Evolutionary conservation across 75 land plant species (phyloP), one percentile per base, ranked within the genome.

Genomic region (Selaginella moellendorffii): DNA sequence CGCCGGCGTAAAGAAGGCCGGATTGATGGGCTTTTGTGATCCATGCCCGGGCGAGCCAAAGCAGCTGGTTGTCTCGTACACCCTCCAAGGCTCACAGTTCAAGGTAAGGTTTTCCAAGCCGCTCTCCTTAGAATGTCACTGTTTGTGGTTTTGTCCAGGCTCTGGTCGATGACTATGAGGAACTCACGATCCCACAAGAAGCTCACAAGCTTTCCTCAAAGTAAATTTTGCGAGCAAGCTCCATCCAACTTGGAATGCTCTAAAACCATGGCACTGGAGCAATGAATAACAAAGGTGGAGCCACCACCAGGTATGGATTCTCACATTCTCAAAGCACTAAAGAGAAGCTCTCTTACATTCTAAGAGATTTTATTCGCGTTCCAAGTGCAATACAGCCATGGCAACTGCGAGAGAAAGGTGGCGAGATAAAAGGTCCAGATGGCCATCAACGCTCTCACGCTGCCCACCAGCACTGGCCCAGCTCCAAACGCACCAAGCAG

Each of bases 1-100:
- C 36, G 79, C 79, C 21, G 99, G 97, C 26, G 81, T 95, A 30
- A 90, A 86, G 80, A 95, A 95, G 62, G 80, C 91, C 1, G 99
- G 99, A 2, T 85, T 95, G 17, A 86, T 95, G 91, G 99, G 99
- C 1, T 95, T 95, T 52, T 90, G 86, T 72, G 99, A 95, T 74
- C 91, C 88, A 19, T 95, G 99, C 58, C 99, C 99, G 2, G 99
- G 91, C 12, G 91, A 86, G 64, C 69, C 84, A 24, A 95, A 90
- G 64, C 80, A 79, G 63, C 72, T 95, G 68, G 60, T 72, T 54
- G 82, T 95, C 8, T 68, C 74, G 25, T 95, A 95, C 73, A 76
- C 74, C 5, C 80, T 65, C 51, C 46, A 69, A 19, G 85, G 82
- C 31, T 30, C 74, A 24, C 56, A 62, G 19, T 79, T 76, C 46